Evolutionary conservation across 768 basidiomycete genomes (phyloP).

Genomic region (Lactarius hengduanensis): DNA sequence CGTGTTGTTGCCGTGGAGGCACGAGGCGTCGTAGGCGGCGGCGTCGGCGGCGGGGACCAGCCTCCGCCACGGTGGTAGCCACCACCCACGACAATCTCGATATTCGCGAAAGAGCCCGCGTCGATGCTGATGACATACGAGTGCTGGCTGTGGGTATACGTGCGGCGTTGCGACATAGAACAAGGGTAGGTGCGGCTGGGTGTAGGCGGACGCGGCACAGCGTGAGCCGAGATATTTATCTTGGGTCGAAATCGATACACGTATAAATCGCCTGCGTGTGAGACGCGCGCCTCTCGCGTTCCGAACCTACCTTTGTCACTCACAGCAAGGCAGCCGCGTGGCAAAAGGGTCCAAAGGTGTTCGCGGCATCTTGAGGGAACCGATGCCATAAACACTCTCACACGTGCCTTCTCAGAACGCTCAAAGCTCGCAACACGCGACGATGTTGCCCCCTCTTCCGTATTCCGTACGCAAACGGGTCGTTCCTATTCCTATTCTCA

Average conservation of each 20-base stretch:
- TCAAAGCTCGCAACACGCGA: conserved; percentile 8
- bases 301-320: conserved; percentile 2
- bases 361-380: conserved; percentile 4
- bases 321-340: conserved; percentile 24
- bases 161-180: conserved; percentile 16
- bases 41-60: background rate
- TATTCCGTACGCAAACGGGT: conserved; percentile 7
- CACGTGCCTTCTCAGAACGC: background rate
- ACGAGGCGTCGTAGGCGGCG: conserved; percentile 1
- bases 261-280: conserved; percentile 4
- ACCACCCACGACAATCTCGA: conserved; percentile 20
- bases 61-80: background rate
- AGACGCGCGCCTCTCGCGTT: conserved; percentile 9
- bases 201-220: background rate
- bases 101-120: conserved; percentile 16
- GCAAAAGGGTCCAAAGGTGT: background rate
- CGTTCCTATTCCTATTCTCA: background rate
- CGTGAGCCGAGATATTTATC: conserved; percentile 14
- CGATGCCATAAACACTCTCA: conserved; percentile 1
- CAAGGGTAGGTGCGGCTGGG: background rate
- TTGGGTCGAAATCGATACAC: background rate
- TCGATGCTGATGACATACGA: conserved; percentile 25
- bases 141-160: background rate
- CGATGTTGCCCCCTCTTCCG: background rate
- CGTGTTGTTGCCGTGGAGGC: background rate